A percentile compares a stretch with the other conserved stretches of the same genome.
Evolutionary conservation across 805 yeast genomes (phyloP).

Genomic region (Komagataella kurtzmanii): DNA sequence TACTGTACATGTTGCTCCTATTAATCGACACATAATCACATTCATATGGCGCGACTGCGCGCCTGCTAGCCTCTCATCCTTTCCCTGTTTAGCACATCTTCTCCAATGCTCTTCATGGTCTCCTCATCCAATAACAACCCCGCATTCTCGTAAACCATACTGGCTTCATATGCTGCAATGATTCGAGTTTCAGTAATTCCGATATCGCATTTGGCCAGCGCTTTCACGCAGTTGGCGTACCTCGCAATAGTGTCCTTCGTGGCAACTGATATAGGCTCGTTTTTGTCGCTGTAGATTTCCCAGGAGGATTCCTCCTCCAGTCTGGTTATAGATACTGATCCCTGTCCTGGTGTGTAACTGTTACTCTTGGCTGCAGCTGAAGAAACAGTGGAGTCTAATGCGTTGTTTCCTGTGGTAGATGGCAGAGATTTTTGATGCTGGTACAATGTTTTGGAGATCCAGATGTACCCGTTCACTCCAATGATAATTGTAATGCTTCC

Average conservation of each 20-base stretch:
- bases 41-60: neutral
- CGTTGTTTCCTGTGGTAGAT: constrained; percentile 5
- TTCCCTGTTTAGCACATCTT: constrained; percentile 56
- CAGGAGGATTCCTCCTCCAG: constrained; percentile 80
- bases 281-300: constrained; percentile 89
- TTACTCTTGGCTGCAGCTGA: constrained; percentile 15
- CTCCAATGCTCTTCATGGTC: constrained; percentile 59
- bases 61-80: constrained; percentile 49
- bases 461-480: constrained; percentile 90
- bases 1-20: neutral
- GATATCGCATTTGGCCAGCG: constrained; percentile 71
- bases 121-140: constrained; percentile 66
- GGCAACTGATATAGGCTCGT: constrained; percentile 53
- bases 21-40: neutral
- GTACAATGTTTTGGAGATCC: constrained; percentile 64
- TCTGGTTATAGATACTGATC: constrained; percentile 62
- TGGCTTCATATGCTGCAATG: constrained; percentile 76
- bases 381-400: constrained; percentile 7
- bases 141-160: constrained; percentile 58
- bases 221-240: constrained; percentile 72
- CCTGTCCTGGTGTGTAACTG: constrained; percentile 40
- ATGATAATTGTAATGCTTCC: constrained; percentile 86
- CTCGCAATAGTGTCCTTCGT: constrained; percentile 68
- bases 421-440: constrained; percentile 1
- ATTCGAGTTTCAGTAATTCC: constrained; percentile 79